Percentiles rank a stretch among this genome's conserved stretches.
Conservation (phyloP, 2,329 filamentous ascomycete species). For the Phyllosticta capitalensis region DNA sequence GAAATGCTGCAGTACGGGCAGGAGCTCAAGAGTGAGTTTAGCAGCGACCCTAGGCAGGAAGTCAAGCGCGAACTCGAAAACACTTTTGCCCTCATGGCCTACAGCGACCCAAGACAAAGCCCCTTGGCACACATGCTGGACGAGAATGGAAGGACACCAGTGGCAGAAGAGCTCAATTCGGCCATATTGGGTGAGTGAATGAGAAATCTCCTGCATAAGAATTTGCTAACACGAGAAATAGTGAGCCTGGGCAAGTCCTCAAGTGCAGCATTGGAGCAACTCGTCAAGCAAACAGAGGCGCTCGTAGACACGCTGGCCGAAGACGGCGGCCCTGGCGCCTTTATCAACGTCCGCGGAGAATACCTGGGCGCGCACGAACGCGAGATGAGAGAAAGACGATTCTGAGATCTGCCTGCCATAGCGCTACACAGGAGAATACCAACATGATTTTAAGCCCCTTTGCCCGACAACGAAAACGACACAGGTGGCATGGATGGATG, state of each 20-base stretch:
- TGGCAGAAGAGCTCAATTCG: conserved; percentile 90
- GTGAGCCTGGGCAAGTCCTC: conserved; percentile 86
- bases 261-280: conserved; percentile 70
- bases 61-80: conserved; percentile 67
- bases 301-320: conserved; percentile 74
- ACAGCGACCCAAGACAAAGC: conserved; percentile 68
- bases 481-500: too few species aligned
- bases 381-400: conserved; percentile 1
- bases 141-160: conserved; percentile 59
- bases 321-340: conserved; percentile 71
- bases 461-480: too few species aligned
- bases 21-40: conserved; percentile 67
- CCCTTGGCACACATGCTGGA: conserved; percentile 72
- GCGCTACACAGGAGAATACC: too few species aligned
- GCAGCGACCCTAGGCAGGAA: conserved; percentile 58
- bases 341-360: conserved; percentile 54
- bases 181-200: conserved; percentile 64
- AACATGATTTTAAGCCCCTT: too few species aligned
- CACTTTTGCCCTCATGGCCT: conserved; percentile 82
- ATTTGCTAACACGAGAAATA: conserved; percentile 33
- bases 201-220: background rate
- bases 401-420: background rate
- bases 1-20: conserved; percentile 73
- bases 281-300: conserved; percentile 79
- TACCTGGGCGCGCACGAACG: conserved; percentile 8